Base-by-base conservation (phyloP, 116 monocot genomes). In the Posidonia oceanica region DNA sequence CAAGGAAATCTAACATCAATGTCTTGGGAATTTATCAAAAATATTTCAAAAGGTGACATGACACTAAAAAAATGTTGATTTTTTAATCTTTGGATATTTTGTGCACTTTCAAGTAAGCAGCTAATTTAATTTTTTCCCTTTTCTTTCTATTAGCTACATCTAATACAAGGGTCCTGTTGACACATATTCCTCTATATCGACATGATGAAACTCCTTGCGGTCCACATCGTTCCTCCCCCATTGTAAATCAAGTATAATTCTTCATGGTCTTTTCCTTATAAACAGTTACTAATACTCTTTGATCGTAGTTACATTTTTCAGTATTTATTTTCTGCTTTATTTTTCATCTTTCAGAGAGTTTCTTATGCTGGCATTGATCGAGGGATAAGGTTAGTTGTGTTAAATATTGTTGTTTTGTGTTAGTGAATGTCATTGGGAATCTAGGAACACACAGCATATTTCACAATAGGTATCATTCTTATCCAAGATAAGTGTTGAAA, bases 131-230 rank as follows among this genome's bases (percentile, higher is more conserved):
- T 48, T 17, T 67, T 64, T 36, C 1, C 5, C 48, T 2, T 72
- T 22, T 68, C 40, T 59, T 72, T 74, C 20, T 69, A 86, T 82
- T 75, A 60, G 61, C 21, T 65, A 8, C 41, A 40, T 74, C 60
- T 71, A 81, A 80, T 82, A 80, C 81, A 56, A 89, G 82, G 77
- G 87, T 97, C 60, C 75, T 97, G 21, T 77, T 97, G 74, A 87
- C 96, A 63, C 96, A 91, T 64, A 97, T 91, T 70, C 96, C 96
- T 40, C 83, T 97, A 20, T 87, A 91, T 78, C 91, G 85, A 37
- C 81, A 82, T 72, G 78, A 89, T 83, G 82, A 61, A 14, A 81
- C 96, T 69, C 80, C 85, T 75, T 97, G 96, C 80, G 96, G 96
- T 37, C 69, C 81, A 57, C 67, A 83, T 58, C 86, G 92, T 66